Percentiles rank a stretch among this genome's conserved stretches.
phyloP scores from a whole-genome alignment of 371 early-diverging fungal genomes.

The Cokeromyces recurvatus region DNA sequence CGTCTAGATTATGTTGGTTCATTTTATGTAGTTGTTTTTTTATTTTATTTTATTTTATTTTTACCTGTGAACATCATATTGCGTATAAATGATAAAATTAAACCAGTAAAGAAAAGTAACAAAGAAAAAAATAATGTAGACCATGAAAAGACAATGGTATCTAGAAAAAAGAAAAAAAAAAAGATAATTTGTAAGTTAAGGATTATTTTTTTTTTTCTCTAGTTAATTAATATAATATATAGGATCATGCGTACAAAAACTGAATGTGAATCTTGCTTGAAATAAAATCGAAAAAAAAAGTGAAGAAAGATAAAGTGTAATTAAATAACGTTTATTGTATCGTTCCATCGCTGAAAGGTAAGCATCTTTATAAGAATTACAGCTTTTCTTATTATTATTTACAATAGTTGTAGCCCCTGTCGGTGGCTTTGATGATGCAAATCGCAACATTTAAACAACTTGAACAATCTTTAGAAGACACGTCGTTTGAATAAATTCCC shows the following conservation, averaged over 20 bases:
- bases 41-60: background rate
- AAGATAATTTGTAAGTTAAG: background rate
- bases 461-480: no score
- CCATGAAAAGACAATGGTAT: conserved; percentile 2
- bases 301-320: background rate
- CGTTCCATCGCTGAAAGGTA: background rate
- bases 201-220: background rate
- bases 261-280: conserved; percentile 3
- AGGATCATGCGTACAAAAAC: no score
- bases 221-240: no score
- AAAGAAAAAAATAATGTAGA: background rate
- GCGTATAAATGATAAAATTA: background rate
- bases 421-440: no score
- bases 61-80: conserved; percentile 3
- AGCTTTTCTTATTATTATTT: background rate
- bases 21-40: background rate
- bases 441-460: no score
- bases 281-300: conserved; percentile 2
- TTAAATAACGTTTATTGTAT: background rate
- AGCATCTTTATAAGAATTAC: conserved; percentile 6
- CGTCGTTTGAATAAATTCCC: no score
- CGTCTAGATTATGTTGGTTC: no score
- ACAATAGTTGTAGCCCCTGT: no score
- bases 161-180: background rate
- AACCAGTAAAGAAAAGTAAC: background rate